A percentile compares a stretch with the other conserved stretches of the same genome.
phyloP scores from a whole-genome alignment of 768 basidiomycete genomes.

The Hydnum rufescens region DNA sequence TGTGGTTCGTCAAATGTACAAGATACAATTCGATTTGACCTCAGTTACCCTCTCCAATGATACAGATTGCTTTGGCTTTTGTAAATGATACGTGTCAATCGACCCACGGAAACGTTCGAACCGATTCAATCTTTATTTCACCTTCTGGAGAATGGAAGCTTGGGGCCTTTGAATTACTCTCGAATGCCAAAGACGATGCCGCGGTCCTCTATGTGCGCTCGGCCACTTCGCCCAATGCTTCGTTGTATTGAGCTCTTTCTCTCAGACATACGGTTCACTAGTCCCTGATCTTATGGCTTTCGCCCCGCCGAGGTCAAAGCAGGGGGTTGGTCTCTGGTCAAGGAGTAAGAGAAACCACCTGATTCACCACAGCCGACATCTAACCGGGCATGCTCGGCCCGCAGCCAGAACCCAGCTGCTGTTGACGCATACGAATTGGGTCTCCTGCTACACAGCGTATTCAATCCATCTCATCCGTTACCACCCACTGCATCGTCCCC shows the following conservation, averaged over 20 bases:
- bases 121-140: constrained; percentile 73
- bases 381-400: constrained; percentile 29
- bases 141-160: constrained; percentile 93
- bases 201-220: constrained; percentile 62
- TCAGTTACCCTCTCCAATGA: too few species aligned
- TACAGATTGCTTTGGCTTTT: constrained; percentile 72
- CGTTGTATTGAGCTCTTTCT: background rate
- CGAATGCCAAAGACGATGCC: constrained; percentile 58
- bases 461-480: constrained; percentile 65
- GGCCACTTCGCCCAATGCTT: constrained; percentile 3
- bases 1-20: constrained; percentile 33
- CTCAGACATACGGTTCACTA: constrained; percentile 45
- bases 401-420: constrained; percentile 30
- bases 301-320: constrained; percentile 80
- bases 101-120: constrained; percentile 61
- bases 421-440: constrained; percentile 81
- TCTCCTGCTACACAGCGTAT: constrained; percentile 63
- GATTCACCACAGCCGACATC: background rate
- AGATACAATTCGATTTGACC: too few species aligned
- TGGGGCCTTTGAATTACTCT: constrained; percentile 83
- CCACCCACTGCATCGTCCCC: constrained; percentile 51
- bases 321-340: constrained; percentile 60
- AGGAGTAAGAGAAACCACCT: constrained; percentile 33
- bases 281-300: constrained; percentile 39
- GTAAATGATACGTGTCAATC: constrained; percentile 67